Percentiles rank a stretch among this genome's conserved stretches.
phyloP scores from a whole-genome alignment of 129 eudicot genomes.

The Escallonia rubra region DNA sequence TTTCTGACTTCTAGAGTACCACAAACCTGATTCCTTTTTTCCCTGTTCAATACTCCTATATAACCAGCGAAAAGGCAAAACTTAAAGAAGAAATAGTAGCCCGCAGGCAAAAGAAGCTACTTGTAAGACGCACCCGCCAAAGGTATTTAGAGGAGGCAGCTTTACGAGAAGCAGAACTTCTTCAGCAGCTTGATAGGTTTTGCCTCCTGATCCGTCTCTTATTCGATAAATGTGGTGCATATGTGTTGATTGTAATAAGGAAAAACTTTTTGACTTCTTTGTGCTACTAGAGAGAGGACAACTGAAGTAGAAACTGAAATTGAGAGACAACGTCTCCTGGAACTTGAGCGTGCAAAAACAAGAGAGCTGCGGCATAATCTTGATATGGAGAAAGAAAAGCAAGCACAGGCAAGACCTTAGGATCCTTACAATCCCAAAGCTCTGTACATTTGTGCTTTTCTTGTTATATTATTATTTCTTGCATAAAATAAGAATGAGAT shows the following conservation, averaged over 20 bases:
- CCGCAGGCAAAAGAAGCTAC: conserved; percentile 77
- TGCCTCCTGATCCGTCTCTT: conserved; percentile 2
- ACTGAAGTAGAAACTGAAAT: conserved; percentile 76
- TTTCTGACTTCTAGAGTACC: background rate
- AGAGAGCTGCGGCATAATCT: conserved; percentile 82
- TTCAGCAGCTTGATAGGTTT: conserved; percentile 93
- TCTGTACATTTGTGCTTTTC: background rate
- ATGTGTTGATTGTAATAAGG: background rate
- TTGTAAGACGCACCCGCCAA: conserved; percentile 62
- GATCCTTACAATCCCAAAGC: background rate
- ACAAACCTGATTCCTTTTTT: background rate
- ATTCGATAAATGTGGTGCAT: background rate
- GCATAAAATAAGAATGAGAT: too few species aligned
- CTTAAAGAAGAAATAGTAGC: conserved; percentile 75
- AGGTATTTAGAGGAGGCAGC: conserved; percentile 79
- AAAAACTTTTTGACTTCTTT: background rate
- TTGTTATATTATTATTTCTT: background rate
- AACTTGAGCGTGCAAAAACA: conserved; percentile 82
- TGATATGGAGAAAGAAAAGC: conserved; percentile 92
- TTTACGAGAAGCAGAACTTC: conserved; percentile 73
- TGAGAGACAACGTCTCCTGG: conserved; percentile 81
- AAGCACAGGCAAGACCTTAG: conserved; percentile 59
- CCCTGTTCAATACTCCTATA: conserved; percentile 1
- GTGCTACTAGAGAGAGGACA: conserved; percentile 60
- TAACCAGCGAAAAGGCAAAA: conserved; percentile 66